Conservation (phyloP, 306 rosid species). For the Prinsepia uniflora region DNA sequence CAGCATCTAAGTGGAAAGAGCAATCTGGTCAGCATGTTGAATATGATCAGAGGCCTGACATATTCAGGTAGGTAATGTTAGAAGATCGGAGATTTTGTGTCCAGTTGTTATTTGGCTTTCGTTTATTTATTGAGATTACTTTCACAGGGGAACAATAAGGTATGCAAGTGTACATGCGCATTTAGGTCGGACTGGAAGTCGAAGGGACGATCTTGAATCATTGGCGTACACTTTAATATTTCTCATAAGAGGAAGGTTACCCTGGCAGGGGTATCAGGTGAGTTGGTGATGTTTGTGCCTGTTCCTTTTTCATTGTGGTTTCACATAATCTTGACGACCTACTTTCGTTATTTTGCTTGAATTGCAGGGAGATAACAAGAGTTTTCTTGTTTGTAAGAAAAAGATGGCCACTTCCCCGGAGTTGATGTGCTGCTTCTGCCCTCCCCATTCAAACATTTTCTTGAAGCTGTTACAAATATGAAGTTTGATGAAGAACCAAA, state of each 20-base stretch:
- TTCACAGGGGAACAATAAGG: conserved; percentile 83
- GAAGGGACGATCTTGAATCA: conserved; percentile 93
- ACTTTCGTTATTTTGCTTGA: not conserved
- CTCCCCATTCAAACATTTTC: conserved; percentile 86
- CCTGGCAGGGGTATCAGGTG: conserved; percentile 99
- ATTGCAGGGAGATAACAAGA: conserved; percentile 92
- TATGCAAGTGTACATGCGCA: conserved; percentile 98
- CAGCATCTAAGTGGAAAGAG: conserved; percentile 95
- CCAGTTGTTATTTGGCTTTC: not conserved
- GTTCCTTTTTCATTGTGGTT: conserved; percentile 5
- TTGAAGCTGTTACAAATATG: conserved; percentile 84
- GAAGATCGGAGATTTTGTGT: not conserved
- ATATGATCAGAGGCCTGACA: conserved; percentile 94
- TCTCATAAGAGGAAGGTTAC: conserved; percentile 86
- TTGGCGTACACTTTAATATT: conserved; percentile 86
- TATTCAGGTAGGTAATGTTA: conserved; percentile 59
- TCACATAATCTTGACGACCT: conserved; percentile 19
- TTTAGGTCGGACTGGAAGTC: conserved; percentile 92
- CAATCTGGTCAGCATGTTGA: conserved; percentile 80
- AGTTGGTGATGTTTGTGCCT: conserved; percentile 11
- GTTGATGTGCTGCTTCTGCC: conserved; percentile 87
- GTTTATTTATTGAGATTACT: conserved; percentile 8
- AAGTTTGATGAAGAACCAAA: conserved; percentile 94
- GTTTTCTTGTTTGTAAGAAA: conserved; percentile 93
- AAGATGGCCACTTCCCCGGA: conserved; percentile 90